Evolutionary conservation across 257 asterid genomes (phyloP).

Genomic region (Petunia axillaris): DNA sequence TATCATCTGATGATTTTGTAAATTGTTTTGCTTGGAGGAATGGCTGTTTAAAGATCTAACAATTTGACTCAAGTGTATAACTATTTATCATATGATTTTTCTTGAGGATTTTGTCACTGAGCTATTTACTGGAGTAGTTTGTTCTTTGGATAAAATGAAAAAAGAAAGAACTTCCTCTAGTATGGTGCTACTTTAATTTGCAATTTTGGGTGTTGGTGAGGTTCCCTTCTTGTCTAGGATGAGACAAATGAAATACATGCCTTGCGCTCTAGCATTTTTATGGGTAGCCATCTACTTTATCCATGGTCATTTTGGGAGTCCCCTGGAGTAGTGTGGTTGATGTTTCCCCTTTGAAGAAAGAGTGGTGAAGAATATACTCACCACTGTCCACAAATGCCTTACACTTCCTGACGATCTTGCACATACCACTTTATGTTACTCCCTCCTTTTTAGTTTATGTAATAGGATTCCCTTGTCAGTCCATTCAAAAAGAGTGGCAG

Average conservation of each 20-base stretch:
- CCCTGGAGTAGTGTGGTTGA: background rate
- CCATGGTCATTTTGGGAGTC: background rate
- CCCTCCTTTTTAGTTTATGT: background rate
- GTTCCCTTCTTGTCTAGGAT: background rate
- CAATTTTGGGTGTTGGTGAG: background rate
- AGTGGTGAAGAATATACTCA: conserved; percentile 18
- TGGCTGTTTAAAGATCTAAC: background rate
- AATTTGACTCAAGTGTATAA: background rate
- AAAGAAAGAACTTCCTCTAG: background rate
- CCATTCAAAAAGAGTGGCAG: no score
- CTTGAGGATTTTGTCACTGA: background rate
- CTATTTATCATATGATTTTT: background rate
- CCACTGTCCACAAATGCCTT: background rate
- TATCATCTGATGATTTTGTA: background rate
- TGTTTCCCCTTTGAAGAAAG: background rate
- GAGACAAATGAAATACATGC: background rate
- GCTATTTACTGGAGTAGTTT: background rate
- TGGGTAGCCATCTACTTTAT: conserved; percentile 10
- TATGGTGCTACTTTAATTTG: background rate
- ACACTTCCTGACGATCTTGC: background rate
- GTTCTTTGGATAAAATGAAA: background rate
- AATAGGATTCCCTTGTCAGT: no score
- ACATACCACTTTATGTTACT: background rate
- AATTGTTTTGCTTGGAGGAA: background rate
- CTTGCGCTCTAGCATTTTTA: background rate